phyloP scores from a whole-genome alignment of 202 grass and related monocot genomes.

The Schoenoplectus triqueter region DNA sequence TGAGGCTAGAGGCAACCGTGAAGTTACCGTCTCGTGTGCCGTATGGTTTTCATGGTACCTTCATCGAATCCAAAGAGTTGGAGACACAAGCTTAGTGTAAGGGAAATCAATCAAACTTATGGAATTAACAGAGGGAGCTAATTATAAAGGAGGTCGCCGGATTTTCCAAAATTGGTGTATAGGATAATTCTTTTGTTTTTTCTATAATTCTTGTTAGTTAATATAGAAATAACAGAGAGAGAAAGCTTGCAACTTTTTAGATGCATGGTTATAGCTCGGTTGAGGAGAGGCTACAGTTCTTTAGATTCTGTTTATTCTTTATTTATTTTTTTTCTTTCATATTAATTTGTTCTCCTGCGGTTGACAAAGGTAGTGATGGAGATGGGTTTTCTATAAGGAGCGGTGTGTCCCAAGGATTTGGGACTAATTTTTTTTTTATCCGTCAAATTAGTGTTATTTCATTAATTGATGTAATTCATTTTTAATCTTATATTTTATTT shows the following conservation, averaged over 20 bases:
- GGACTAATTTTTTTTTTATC: too few relatives aligned
- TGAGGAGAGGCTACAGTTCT: not conserved
- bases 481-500: too few relatives aligned
- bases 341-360: not conserved
- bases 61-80: conserved; percentile 58
- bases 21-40: conserved; percentile 77
- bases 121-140: conserved; percentile 24
- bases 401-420: too few relatives aligned
- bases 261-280: not conserved
- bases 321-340: not conserved
- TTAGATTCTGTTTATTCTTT: conserved; percentile 33
- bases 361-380: conserved; percentile 6
- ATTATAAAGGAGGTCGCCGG: not conserved
- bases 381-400: not conserved
- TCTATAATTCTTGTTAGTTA: conserved; percentile 8
- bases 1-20: conserved; percentile 75
- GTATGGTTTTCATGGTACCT: conserved; percentile 97
- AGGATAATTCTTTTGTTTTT: conserved; percentile 5
- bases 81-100: conserved; percentile 54
- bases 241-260: not conserved
- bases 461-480: too few relatives aligned
- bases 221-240: not conserved
- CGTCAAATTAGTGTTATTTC: too few relatives aligned
- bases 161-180: not conserved
- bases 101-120: not conserved